Conservation (phyloP, 1,284 basidiomycete genomes). For the Chondrostereum purpureum region DNA sequence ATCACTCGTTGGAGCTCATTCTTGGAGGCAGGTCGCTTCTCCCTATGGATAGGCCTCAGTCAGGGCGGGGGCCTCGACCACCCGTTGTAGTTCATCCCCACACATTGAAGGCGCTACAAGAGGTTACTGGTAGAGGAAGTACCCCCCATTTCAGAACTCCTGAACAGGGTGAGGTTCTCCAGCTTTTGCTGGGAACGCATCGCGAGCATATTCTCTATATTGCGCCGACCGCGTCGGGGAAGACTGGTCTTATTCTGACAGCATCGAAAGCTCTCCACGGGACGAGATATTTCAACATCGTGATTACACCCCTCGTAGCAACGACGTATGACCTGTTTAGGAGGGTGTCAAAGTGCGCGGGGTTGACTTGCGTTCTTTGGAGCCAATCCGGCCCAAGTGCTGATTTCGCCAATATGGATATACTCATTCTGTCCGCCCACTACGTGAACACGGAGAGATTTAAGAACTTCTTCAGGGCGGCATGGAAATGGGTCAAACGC, state of each 20-base stretch:
- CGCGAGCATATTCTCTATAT: constrained; percentile 13
- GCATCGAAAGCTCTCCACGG: constrained; percentile 11
- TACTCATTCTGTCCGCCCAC: constrained; percentile 10
- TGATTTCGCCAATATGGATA: not conserved
- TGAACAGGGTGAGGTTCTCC: constrained; percentile 10
- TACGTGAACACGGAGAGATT: constrained; percentile 1
- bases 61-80: no score
- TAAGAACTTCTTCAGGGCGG: not conserved
- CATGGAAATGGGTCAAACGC: not conserved
- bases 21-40: no score
- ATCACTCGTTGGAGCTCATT: no score
- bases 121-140: not conserved
- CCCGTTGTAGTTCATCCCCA: not conserved
- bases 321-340: not conserved
- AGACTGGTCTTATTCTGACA: constrained; percentile 15
- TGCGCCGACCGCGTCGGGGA: constrained; percentile 16
- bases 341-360: not conserved
- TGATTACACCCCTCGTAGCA: constrained; percentile 13
- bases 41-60: no score
- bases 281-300: constrained; percentile 10
- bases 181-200: constrained; percentile 2
- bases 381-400: no score
- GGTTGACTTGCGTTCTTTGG: not conserved
- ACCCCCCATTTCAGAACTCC: not conserved
- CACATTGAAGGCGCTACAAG: not conserved